Evolutionary conservation across 805 yeast species (phyloP).

Genomic region (Candida quercuum): DNA sequence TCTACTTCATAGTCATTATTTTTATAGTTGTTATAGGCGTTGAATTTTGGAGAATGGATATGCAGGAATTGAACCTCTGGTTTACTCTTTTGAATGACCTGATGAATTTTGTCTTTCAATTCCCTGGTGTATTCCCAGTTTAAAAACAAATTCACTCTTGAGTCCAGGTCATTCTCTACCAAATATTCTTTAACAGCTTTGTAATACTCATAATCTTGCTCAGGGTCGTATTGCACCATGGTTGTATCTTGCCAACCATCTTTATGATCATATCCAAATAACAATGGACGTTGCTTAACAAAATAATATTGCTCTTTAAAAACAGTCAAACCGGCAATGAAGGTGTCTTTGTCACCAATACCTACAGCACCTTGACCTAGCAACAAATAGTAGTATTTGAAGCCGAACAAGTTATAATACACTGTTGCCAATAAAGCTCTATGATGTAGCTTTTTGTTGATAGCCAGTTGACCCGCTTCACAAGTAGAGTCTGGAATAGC

Average conservation of each 20-base stretch:
- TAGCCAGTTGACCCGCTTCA: constrained; percentile 67
- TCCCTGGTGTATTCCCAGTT: constrained; percentile 17
- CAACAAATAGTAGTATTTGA: constrained; percentile 60
- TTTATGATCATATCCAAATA: constrained; percentile 20
- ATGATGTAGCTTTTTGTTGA: constrained; percentile 55
- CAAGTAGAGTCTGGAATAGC: constrained; percentile 59
- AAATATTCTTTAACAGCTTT: constrained; percentile 16
- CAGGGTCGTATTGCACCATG: constrained; percentile 25
- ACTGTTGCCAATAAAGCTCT: constrained; percentile 53
- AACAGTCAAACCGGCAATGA: constrained; percentile 32
- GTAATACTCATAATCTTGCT: constrained; percentile 20
- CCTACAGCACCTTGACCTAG: constrained; percentile 75
- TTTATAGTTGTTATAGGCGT: constrained; percentile 18
- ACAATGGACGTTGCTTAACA: constrained; percentile 22
- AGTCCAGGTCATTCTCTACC: constrained; percentile 15
- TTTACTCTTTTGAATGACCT: constrained; percentile 7
- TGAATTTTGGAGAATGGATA: constrained; percentile 25
- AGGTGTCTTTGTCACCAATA: constrained; percentile 77
- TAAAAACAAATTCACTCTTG: constrained; percentile 19
- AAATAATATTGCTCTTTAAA: constrained; percentile 21
- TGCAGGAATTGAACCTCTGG: constrained; percentile 26
- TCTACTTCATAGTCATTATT: constrained; percentile 19
- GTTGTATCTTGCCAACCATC: constrained; percentile 25
- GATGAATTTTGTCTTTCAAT: constrained; percentile 17
- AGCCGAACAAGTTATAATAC: constrained; percentile 67